Conservation (phyloP, 768 basidiomycete genomes). For the Clathrus columnatus region DNA sequence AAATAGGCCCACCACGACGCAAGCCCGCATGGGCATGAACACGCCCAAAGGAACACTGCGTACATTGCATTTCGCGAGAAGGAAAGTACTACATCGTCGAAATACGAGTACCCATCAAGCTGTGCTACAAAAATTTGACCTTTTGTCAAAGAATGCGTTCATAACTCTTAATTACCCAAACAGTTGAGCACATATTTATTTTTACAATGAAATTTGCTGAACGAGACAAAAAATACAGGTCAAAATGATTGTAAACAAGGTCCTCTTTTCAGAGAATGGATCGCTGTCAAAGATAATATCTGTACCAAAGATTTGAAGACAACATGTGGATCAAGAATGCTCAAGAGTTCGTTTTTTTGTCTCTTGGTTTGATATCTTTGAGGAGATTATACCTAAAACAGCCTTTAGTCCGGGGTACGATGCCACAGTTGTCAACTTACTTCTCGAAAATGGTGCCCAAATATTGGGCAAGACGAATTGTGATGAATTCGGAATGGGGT, state of each 20-base stretch:
- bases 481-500: slow-evolving; percentile 99
- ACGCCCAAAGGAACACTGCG: neutral
- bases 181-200: neutral
- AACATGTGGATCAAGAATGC: slow-evolving; percentile 73
- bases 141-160: neutral
- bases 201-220: neutral
- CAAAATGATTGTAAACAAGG: slow-evolving; percentile 12
- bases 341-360: slow-evolving; percentile 39
- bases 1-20: too few relatives aligned
- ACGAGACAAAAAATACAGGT: neutral
- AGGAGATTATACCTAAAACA: slow-evolving; percentile 20
- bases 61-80: neutral
- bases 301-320: slow-evolving; percentile 55
- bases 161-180: neutral
- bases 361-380: neutral
- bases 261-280: slow-evolving; percentile 32
- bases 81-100: neutral
- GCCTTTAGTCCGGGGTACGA: slow-evolving; percentile 76
- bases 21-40: neutral
- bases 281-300: slow-evolving; percentile 87
- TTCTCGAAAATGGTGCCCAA: slow-evolving; percentile 55
- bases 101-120: neutral
- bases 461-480: slow-evolving; percentile 88
- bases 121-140: neutral
- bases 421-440: slow-evolving; percentile 68